These are phyloP conservation scores for Tulasnella calospora DNA, from an alignment of 768 basidiomycete genomes.

Conservation along the genomic window DNA sequence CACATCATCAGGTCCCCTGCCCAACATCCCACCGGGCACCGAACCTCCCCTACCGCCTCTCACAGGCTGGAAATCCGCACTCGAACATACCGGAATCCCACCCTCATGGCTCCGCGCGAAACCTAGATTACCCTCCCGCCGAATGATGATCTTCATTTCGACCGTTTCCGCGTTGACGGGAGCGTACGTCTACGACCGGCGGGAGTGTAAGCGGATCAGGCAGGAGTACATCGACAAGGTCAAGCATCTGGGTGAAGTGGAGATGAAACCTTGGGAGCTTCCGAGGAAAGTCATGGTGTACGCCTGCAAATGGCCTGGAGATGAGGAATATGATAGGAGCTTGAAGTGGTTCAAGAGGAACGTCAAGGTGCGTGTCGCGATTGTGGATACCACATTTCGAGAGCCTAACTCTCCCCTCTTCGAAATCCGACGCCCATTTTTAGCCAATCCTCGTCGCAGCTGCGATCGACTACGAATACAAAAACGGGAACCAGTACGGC, in stretches of 20 bases:
- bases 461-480: constrained; percentile 85
- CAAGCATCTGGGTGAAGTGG: constrained; percentile 64
- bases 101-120: constrained; percentile 72
- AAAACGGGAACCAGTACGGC: constrained; percentile 76
- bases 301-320: constrained; percentile 87
- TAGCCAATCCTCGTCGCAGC: constrained; percentile 93
- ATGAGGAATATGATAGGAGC: constrained; percentile 82
- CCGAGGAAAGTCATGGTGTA: constrained; percentile 82
- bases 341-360: constrained; percentile 92
- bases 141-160: constrained; percentile 89
- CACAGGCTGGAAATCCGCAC: constrained; percentile 27
- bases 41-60: not conserved
- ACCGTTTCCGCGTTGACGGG: constrained; percentile 66
- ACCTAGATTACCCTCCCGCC: constrained; percentile 82
- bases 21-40: not conserved
- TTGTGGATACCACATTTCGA: not conserved
- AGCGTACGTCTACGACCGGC: constrained; percentile 80
- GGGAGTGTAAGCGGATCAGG: constrained; percentile 70
- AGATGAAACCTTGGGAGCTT: constrained; percentile 56
- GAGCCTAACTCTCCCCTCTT: not conserved
- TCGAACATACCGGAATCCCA: constrained; percentile 49
- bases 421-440: not conserved
- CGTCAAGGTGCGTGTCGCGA: constrained; percentile 65
- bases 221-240: constrained; percentile 77
- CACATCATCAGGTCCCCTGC: not conserved